A percentile compares a stretch with the other conserved stretches of the same genome.
phyloP scores from a whole-genome alignment of 2,329 filamentous ascomycete genomes.

The Cryoendolithus antarcticus region DNA sequence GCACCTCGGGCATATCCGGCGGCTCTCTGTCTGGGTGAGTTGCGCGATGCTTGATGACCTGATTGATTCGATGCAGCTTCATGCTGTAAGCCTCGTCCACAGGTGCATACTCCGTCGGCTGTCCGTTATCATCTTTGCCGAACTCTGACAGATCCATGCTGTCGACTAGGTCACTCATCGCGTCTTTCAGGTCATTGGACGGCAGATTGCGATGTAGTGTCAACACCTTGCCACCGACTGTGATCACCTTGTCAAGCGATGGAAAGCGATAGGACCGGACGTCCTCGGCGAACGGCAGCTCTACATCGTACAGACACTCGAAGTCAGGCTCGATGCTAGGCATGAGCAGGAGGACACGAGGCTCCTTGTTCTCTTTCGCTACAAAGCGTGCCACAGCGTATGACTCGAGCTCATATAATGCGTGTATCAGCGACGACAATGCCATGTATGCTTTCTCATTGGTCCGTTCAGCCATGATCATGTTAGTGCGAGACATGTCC shows the following conservation, averaged over 20 bases:
- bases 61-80: slow-evolving; percentile 74
- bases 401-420: slow-evolving; percentile 70
- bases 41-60: slow-evolving; percentile 72
- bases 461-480: slow-evolving; percentile 63
- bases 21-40: slow-evolving; percentile 56
- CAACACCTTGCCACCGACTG: slow-evolving; percentile 68
- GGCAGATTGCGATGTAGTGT: slow-evolving; percentile 78
- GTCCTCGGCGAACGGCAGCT: slow-evolving; percentile 88
- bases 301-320: slow-evolving; percentile 80
- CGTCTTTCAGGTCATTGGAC: slow-evolving; percentile 55
- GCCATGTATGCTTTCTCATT: slow-evolving; percentile 77
- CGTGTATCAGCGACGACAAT: slow-evolving; percentile 79
- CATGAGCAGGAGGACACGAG: slow-evolving; percentile 63
- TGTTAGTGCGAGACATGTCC: slow-evolving; percentile 66
- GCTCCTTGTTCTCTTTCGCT: slow-evolving; percentile 68
- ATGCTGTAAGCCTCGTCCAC: slow-evolving; percentile 78
- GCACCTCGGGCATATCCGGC: slow-evolving; percentile 47
- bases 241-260: slow-evolving; percentile 74
- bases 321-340: slow-evolving; percentile 67
- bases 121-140: slow-evolving; percentile 60
- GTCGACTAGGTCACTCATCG: slow-evolving; percentile 88
- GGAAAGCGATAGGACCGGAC: slow-evolving; percentile 84
- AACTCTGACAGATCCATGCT: slow-evolving; percentile 73
- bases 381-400: slow-evolving; percentile 83
- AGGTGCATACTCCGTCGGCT: slow-evolving; percentile 55